Percentiles rank a stretch among this genome's conserved stretches.
Conservation (phyloP, 345 rosid species). For the Moringa oleifera region DNA sequence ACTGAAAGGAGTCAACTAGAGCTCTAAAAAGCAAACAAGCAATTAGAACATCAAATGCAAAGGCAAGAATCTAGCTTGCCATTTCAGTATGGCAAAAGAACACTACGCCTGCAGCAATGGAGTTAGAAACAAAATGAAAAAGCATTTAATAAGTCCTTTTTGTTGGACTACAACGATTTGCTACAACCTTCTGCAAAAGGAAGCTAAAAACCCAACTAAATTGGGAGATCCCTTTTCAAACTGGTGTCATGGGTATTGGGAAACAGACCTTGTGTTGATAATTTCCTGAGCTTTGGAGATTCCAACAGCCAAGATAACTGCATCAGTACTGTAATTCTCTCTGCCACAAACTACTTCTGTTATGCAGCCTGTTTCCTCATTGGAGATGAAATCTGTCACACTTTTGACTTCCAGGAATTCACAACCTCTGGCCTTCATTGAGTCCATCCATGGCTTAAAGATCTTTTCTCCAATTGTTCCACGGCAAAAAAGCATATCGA, state of each 20-base stretch:
- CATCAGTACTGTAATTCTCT: slow-evolving; percentile 37
- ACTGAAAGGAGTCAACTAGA: not conserved
- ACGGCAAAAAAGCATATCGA: slow-evolving; percentile 41
- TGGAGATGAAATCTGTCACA: slow-evolving; percentile 29
- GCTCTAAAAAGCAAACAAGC: not conserved
- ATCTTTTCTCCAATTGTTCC: slow-evolving; percentile 39
- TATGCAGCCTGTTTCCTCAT: slow-evolving; percentile 42
- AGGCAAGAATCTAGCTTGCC: not conserved
- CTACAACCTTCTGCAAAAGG: not conserved
- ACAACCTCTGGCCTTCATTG: slow-evolving; percentile 38
- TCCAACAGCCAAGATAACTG: slow-evolving; percentile 49
- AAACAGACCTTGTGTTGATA: slow-evolving; percentile 41
- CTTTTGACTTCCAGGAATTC: slow-evolving; percentile 26
- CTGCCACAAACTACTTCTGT: slow-evolving; percentile 42
- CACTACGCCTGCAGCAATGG: too few species aligned
- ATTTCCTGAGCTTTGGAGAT: slow-evolving; percentile 45
- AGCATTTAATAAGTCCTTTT: too few species aligned
- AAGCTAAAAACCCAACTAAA: slow-evolving; percentile 3
- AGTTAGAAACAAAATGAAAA: too few species aligned
- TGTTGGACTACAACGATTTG: too few species aligned
- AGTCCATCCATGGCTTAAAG: slow-evolving; percentile 48
- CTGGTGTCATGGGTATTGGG: not conserved
- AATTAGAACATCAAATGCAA: not conserved
- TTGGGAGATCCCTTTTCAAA: not conserved
- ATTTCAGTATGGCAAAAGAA: not conserved